phyloP scores from a whole-genome alignment of 108 stramenopile genomes.

The Skeletonema tropicum region DNA sequence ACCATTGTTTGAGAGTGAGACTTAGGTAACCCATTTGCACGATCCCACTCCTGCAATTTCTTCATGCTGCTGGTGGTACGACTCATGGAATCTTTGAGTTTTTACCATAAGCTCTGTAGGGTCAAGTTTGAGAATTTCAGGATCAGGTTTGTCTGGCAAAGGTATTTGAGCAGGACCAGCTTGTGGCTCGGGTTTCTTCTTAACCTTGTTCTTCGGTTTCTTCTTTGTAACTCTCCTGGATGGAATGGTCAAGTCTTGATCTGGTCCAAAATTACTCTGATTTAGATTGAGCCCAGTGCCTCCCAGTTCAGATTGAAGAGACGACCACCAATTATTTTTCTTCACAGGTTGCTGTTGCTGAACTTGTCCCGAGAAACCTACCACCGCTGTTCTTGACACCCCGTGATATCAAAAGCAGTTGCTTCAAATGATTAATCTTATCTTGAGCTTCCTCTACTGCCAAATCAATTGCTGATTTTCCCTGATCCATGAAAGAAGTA shows the following conservation, averaged over 20 bases:
- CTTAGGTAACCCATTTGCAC: conserved; percentile 43
- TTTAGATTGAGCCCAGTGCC: background rate
- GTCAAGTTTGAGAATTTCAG: conserved; percentile 11
- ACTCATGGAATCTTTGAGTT: conserved; percentile 6
- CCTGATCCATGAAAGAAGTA: background rate
- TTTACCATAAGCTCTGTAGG: background rate
- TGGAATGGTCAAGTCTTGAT: background rate
- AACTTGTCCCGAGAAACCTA: background rate
- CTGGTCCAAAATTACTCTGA: background rate
- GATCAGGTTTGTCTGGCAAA: conserved; percentile 1
- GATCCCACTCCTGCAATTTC: conserved; percentile 37
- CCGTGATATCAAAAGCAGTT: background rate
- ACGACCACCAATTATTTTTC: background rate
- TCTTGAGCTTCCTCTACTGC: conserved; percentile 9
- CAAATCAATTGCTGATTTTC: background rate
- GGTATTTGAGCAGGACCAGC: conserved; percentile 4
- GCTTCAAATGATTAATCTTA: conserved; percentile 5
- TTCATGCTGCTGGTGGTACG: conserved; percentile 2
- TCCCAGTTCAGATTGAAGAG: background rate
- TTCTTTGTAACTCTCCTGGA: background rate
- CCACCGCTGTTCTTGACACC: background rate
- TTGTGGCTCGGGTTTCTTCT: background rate
- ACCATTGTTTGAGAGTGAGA: conserved; percentile 54
- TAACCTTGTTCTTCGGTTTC: background rate
- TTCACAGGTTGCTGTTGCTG: background rate